Conservation (phyloP, 306 rosid genomes). For the Malus sylvestris region DNA sequence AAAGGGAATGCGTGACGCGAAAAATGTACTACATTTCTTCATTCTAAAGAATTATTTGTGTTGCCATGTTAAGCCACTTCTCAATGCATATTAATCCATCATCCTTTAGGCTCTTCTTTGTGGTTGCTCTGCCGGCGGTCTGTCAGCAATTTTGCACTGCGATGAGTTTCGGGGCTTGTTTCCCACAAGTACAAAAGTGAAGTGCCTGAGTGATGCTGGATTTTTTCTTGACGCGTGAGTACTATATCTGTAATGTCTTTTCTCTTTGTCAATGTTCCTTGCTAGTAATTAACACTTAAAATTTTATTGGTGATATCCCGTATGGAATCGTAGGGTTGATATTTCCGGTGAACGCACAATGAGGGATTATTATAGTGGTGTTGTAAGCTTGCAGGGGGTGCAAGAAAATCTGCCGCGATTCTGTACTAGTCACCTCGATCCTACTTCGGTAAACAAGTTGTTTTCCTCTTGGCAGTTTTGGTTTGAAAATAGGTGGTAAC, state of each 20-base stretch:
- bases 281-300: not conserved
- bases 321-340: conserved; percentile 40
- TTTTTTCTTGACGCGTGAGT: conserved; percentile 44
- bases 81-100: not conserved
- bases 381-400: conserved; percentile 67
- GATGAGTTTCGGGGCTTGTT: conserved; percentile 56
- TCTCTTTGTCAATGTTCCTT: not conserved
- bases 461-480: not conserved
- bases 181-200: conserved; percentile 53
- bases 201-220: conserved; percentile 87
- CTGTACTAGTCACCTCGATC: conserved; percentile 70
- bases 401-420: conserved; percentile 50
- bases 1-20: conserved; percentile 63
- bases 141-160: conserved; percentile 74
- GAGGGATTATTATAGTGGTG: conserved; percentile 55
- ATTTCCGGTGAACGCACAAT: conserved; percentile 53
- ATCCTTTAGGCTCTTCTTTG: conserved; percentile 51
- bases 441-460: conserved; percentile 54
- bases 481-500: not conserved
- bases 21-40: conserved; percentile 20
- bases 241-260: conserved; percentile 19
- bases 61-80: not conserved
- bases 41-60: not conserved
- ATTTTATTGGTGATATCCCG: conserved; percentile 3
- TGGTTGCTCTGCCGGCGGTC: conserved; percentile 86